Evolutionary conservation across 2,329 filamentous ascomycete species (phyloP).

Genomic region (Alternaria tenuissima): DNA sequence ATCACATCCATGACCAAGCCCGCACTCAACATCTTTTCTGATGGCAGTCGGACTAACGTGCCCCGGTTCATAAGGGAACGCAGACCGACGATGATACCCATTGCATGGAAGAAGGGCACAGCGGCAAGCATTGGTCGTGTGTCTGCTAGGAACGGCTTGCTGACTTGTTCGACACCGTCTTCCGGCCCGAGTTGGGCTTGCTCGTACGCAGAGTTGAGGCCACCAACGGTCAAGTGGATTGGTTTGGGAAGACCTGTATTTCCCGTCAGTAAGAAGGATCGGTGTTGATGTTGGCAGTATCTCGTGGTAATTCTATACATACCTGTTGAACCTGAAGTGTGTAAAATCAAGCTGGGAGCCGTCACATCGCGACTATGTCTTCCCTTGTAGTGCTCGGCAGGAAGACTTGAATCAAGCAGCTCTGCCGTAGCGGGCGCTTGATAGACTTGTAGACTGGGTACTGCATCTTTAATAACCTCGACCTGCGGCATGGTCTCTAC

Average conservation of each 20-base stretch:
- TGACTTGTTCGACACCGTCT: background rate
- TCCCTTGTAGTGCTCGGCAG: background rate
- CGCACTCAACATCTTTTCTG: conserved; percentile 3
- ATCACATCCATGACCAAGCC: conserved; percentile 5
- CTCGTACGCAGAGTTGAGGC: background rate
- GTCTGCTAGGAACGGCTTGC: background rate
- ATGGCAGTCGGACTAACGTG: conserved; percentile 1
- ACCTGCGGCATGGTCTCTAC: background rate
- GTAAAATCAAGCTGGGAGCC: conserved; percentile 2
- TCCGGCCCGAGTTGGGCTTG: background rate
- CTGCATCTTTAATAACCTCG: background rate
- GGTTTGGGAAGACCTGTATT: conserved; percentile 5
- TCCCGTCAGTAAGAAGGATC: background rate
- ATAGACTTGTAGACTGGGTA: background rate
- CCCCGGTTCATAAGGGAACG: conserved; percentile 2
- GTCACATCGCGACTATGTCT: background rate
- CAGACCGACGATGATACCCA: background rate
- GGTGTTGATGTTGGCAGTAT: no score
- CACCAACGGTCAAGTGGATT: background rate
- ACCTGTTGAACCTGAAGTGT: conserved; percentile 11
- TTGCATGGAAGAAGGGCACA: conserved; percentile 8
- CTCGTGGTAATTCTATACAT: background rate
- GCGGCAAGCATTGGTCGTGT: background rate
- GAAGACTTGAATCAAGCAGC: background rate
- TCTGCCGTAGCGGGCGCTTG: background rate